Base-by-base conservation (phyloP, 2,329 filamentous ascomycete species). In the Thelonectria blattea region DNA sequence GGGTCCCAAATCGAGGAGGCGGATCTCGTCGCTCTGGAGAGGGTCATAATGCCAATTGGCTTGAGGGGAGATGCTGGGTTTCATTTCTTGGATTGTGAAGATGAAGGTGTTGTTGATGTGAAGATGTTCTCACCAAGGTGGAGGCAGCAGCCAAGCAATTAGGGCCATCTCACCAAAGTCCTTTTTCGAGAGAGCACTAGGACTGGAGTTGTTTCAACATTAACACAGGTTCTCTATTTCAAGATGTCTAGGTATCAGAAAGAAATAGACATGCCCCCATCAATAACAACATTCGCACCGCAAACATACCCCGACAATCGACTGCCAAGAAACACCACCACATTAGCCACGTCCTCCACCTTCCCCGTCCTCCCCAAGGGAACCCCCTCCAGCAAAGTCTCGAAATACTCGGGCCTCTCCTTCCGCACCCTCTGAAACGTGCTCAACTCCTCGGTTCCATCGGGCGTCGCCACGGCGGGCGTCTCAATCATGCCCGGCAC, bases 251-350 rank as follows among this genome's bases (percentile, higher is more conserved):
- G n/a, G n/a, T 34, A 34, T 37, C 46, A 65, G 0, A 67, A 22
- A 0, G 22, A 2, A 12, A 45, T 56, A 2, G 62, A 60, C 43
- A 67, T 56, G 11, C 56, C 65, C 2, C 71, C 71, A 54, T 72
- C 71, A 1, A 73, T 43, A 9, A 69, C 1, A 12, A 72, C 10
- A n/a, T 61, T 69, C 0, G 61, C 37, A 17, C 71, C 71, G 0
- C 51, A 60, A 3, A 67, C 63, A 17, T 63, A 72, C 20, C 52
- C 65, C 1, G 68, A 63, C 0, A 73, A 63, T 0, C 17, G 27
- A 3, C 71, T 71, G 0, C 65, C 66, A 3, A 72, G 20, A 12
- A 71, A 72, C 1, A 72, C 15, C 1, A 64, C 67, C 0, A 68
- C 64, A 11, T 72, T 72, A 0, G 70, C 68, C 0, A 69, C 24